phyloP scores from a whole-genome alignment of 2,329 filamentous ascomycete genomes.

The Curvularia sp. region DNA sequence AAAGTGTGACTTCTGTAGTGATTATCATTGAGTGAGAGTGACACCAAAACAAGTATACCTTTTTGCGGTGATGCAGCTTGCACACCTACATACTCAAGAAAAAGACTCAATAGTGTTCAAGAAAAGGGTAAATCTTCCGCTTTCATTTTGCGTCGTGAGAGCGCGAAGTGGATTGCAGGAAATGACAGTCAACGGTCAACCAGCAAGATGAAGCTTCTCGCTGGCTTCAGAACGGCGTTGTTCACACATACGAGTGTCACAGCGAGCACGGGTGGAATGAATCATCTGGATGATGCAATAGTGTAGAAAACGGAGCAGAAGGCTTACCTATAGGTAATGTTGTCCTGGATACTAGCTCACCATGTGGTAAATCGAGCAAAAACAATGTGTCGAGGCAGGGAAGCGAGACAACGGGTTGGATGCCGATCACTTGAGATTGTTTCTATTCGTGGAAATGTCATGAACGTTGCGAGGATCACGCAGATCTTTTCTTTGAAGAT shows the following conservation, averaged over 20 bases:
- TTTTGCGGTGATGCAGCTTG: too few species aligned
- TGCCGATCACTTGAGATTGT: neutral
- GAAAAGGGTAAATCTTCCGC: too few species aligned
- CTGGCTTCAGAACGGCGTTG: slow-evolving; percentile 3
- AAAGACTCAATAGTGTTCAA: too few species aligned
- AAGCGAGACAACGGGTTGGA: too few species aligned
- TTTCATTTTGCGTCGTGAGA: slow-evolving; percentile 37
- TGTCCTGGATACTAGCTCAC: too few species aligned
- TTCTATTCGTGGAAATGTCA: neutral
- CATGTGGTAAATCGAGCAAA: too few species aligned
- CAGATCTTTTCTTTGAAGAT: neutral
- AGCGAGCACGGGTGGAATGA: neutral
- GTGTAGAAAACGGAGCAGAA: neutral
- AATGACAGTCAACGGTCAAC: neutral
- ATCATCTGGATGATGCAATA: neutral
- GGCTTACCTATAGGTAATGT: too few species aligned
- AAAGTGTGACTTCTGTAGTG: too few species aligned
- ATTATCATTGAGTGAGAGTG: too few species aligned
- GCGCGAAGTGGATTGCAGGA: slow-evolving; percentile 65
- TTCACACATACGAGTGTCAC: slow-evolving; percentile 1
- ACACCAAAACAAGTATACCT: too few species aligned
- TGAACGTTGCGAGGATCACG: neutral
- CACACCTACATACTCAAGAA: too few species aligned
- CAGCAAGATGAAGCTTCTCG: neutral
- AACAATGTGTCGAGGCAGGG: too few species aligned